Base-by-base conservation (phyloP, 2,329 filamentous ascomycete species). In the Xylariales sp. region DNA sequence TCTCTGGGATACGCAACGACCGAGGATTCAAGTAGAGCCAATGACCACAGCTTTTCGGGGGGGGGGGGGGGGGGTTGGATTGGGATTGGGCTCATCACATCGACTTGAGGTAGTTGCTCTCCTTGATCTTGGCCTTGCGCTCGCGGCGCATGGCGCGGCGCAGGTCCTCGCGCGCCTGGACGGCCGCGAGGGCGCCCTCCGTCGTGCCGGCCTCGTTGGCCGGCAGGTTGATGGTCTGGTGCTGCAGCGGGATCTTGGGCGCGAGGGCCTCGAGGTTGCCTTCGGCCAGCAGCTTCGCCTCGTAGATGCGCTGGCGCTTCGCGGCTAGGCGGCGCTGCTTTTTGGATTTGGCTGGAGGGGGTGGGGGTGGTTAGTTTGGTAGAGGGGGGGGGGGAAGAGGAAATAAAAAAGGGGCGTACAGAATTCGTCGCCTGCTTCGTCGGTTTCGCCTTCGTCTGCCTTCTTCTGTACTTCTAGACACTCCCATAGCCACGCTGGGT, bases 91-190 rank as follows among this genome's bases (percentile, higher is more conserved):
- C 43, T 62, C 46, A 63, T 82, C 84, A 89, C 91, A 94, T 93
- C 50, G 89, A 88, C 86, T 91, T 92, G 81, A 96, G 87, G 86
- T 94, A 96, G 82, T 96, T 96, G 78, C 81, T 82, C 84, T 96
- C 93, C 88, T 94, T 95, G 77, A 96, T 96, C 81, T 86, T 87
- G 67, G 87, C 87, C 81, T 90, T 88, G 78, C 92, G 85, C 83
- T 93, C 91, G 78, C 87, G 87, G 76, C 92, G 87, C 91, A 94
- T 90, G 41, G 89, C 89, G 81, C 85, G 87, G 72, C 85, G 91
- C 75, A 94, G 82, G 74, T 90, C 88, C 69, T 86, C 84, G 77
- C 91, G 84, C 77, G 87, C 83, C 36, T 79, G 75, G 9, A 78
- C 80, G 41, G 86, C 85, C 58, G 78, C 77, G 41, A 89, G 67